Evolutionary conservation across 2,329 filamentous ascomycete species (phyloP).

Genomic region (Hymenoscyphus salicellus): DNA sequence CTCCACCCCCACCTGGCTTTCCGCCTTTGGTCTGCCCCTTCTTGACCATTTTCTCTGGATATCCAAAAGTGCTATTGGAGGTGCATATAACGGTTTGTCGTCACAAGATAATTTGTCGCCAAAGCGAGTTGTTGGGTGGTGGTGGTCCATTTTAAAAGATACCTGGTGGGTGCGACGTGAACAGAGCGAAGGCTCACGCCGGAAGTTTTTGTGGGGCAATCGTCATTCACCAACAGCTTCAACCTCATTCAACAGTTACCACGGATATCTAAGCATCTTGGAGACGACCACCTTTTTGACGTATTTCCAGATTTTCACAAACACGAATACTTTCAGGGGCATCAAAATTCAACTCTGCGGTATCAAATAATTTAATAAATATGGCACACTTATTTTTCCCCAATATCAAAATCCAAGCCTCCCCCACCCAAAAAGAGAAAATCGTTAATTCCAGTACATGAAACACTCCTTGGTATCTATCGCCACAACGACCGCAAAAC

Average conservation of each 20-base stretch:
- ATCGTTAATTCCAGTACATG: too few species aligned
- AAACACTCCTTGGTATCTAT: too few species aligned
- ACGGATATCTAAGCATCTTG: too few species aligned
- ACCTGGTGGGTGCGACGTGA: slow-evolving; percentile 1
- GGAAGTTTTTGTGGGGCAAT: slow-evolving; percentile 6
- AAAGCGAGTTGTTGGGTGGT: not conserved
- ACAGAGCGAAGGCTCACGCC: not conserved
- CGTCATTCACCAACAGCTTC: not conserved
- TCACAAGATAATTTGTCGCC: not conserved
- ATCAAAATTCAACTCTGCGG: too few species aligned
- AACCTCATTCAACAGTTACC: not conserved
- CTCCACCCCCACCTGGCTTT: slow-evolving; percentile 34
- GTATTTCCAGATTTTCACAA: too few species aligned
- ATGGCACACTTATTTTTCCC: too few species aligned
- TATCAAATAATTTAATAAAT: too few species aligned
- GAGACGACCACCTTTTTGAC: too few species aligned
- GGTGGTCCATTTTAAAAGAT: not conserved
- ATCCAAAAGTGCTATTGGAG: not conserved
- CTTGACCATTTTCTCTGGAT: slow-evolving; percentile 36
- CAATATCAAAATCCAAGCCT: too few species aligned
- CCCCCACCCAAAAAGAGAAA: too few species aligned
- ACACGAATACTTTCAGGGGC: too few species aligned
- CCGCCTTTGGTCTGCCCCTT: slow-evolving; percentile 36
- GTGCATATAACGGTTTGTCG: slow-evolving; percentile 21
- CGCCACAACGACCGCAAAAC: too few species aligned